Conservation (phyloP, 805 yeast genomes). For the Spathaspora gorwiae region DNA sequence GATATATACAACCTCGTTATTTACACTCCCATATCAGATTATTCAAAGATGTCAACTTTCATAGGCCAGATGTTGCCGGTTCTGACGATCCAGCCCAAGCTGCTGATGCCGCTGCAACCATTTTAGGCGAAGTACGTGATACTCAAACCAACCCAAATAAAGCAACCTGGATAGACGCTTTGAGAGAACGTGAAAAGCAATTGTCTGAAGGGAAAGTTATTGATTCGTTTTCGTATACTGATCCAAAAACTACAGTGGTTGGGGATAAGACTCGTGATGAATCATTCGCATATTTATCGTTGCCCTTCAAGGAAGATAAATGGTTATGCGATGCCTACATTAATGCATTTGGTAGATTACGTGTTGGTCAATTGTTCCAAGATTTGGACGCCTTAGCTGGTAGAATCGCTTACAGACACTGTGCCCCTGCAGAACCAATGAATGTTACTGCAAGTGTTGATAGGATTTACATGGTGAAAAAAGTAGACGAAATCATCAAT, state of each 20-base stretch:
- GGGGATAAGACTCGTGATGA: slow-evolving; percentile 73
- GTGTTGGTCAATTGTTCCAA: slow-evolving; percentile 91
- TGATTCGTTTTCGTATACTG: slow-evolving; percentile 66
- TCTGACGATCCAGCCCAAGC: slow-evolving; percentile 52
- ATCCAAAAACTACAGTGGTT: slow-evolving; percentile 67
- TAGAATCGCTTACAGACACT: slow-evolving; percentile 85
- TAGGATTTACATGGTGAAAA: slow-evolving; percentile 79
- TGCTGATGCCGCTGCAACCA: slow-evolving; percentile 73
- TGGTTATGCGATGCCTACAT: slow-evolving; percentile 84
- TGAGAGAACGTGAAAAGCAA: slow-evolving; percentile 67
- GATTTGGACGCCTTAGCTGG: slow-evolving; percentile 94
- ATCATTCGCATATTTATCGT: slow-evolving; percentile 61
- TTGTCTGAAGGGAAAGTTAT: slow-evolving; percentile 67
- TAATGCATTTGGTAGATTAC: slow-evolving; percentile 83
- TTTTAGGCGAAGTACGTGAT: slow-evolving; percentile 57
- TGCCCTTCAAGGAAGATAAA: slow-evolving; percentile 82
- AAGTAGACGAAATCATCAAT: slow-evolving; percentile 70
- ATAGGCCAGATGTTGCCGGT: slow-evolving; percentile 34
- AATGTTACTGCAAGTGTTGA: slow-evolving; percentile 95
- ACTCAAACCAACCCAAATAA: slow-evolving; percentile 38
- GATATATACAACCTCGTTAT: not conserved
- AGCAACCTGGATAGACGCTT: slow-evolving; percentile 86
- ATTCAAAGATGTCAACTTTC: slow-evolving; percentile 15
- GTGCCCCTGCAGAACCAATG: slow-evolving; percentile 93
- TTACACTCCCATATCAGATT: not conserved